These are phyloP conservation scores for Sclerotinia sclerotiorum DNA, from an alignment of 2,329 filamentous ascomycete species.

Conservation along the genomic window DNA sequence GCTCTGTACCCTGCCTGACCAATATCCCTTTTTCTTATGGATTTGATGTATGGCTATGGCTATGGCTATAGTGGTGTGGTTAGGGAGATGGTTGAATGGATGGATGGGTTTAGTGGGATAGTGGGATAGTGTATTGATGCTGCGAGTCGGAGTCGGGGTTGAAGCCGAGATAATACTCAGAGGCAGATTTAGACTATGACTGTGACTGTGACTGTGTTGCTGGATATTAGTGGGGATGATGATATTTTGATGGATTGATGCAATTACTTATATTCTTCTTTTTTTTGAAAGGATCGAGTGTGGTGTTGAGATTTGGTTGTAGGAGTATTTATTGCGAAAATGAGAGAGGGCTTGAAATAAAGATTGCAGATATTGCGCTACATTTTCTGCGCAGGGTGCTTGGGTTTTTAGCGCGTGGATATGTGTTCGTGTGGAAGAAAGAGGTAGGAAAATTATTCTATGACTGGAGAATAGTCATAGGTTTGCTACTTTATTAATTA, in stretches of 20 bases:
- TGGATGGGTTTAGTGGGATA: too few species aligned
- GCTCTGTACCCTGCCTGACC: too few species aligned
- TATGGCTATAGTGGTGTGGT: too few species aligned
- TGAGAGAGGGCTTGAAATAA: conserved; percentile 43
- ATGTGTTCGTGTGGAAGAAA: conserved; percentile 20
- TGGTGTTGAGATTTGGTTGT: too few species aligned
- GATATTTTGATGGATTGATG: conserved; percentile 51
- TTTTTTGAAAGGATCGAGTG: too few species aligned
- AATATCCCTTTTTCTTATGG: too few species aligned
- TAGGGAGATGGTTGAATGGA: too few species aligned
- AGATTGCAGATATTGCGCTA: conserved; percentile 46
- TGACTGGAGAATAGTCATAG: accelerated
- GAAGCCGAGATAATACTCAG: too few species aligned
- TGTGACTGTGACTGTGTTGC: conserved; percentile 47
- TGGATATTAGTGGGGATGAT: conserved; percentile 55
- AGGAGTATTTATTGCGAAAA: conserved; percentile 32
- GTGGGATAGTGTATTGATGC: too few species aligned
- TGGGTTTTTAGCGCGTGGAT: conserved; percentile 36
- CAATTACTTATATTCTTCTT: conserved; percentile 4
- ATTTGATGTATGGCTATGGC: too few species aligned
- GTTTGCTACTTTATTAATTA: background rate
- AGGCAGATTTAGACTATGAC: conserved; percentile 45
- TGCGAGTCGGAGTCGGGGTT: too few species aligned
- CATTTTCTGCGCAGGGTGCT: conserved; percentile 41
- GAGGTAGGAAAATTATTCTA: background rate